Evolutionary conservation across 805 yeast species (phyloP), one percentile per base, ranked within the genome.

Genomic region (Cyberlindnera subsufficiens): DNA sequence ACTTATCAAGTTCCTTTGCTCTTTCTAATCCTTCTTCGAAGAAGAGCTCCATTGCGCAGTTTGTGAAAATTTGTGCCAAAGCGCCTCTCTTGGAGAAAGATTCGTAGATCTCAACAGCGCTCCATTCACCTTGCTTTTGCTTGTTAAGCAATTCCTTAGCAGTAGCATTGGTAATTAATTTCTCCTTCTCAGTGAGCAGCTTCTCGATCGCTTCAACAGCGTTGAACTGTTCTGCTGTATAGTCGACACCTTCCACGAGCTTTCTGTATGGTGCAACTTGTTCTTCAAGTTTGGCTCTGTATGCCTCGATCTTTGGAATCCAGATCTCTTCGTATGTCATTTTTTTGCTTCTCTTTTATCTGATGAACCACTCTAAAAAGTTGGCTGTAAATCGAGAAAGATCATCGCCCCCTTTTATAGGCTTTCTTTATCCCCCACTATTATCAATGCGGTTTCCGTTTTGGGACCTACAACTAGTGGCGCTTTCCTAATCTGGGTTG

Each of bases 81-180:
- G 78, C 74, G 11, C 82, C 77, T 38, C 85, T 61, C 53, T 79
- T 78, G 47, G 78, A 66, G 58, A 74, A 80, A 1, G 82, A 81
- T 10, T 60, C 59, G 8, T 73, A 65, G 10, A 78, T 78, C 40
- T 72, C 68, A 10, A 54, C 54, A 10, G 61, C 59, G 3, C 69
- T 59, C 59, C 67, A 65, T 43, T 64, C 58, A 19, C 69, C 69
- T 10, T 37, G 4, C 18, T 47, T 40, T 32, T 57, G 60, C 30
- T 44, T 51, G 2, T 38, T 47, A 16, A 55, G 31, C 17, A 58
- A 29, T 22, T 52, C 42, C 39, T 40, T 42, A 2, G 54, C 54
- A 5, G 53, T 45, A 9, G 45, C 38, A 9, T 31, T 25, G 13
- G 60, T 56, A 35, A 59, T 56, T 15, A 25, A 36, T 19, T 50